Evolutionary conservation across 2,329 filamentous ascomycete genomes (phyloP).

Genomic region (Colletotrichum plurivorum): DNA sequence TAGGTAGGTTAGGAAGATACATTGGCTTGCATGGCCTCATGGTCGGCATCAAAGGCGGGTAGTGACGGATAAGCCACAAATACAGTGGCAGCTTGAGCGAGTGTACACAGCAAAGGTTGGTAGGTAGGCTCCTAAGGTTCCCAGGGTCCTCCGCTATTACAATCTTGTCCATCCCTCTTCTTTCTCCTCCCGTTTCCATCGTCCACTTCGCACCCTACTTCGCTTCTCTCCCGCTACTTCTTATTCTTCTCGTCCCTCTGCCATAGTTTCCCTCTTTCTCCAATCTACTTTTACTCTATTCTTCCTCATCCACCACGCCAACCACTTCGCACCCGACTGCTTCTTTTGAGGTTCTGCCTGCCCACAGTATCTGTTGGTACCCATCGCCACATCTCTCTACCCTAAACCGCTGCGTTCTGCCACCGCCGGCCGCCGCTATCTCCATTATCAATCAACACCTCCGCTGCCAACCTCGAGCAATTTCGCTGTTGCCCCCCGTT

Average conservation of each 20-base stretch:
- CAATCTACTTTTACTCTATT: slow-evolving; percentile 1
- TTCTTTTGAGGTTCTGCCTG: too few relatives aligned
- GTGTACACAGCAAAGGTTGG: too few relatives aligned
- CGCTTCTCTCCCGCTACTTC: slow-evolving; percentile 25
- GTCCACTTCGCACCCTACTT: slow-evolving; percentile 39
- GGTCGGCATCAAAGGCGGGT: too few relatives aligned
- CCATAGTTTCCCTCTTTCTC: background rate
- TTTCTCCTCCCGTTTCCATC: slow-evolving; percentile 27
- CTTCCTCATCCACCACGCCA: slow-evolving; percentile 10
- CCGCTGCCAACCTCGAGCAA: too few relatives aligned
- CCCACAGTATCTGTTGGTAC: too few relatives aligned
- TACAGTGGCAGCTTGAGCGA: too few relatives aligned
- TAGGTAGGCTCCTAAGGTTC: background rate
- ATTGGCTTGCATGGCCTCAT: too few relatives aligned
- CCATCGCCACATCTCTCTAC: too few relatives aligned
- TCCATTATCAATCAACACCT: background rate
- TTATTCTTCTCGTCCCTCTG: slow-evolving; percentile 24
- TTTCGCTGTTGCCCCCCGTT: slow-evolving; percentile 9
- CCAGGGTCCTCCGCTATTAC: background rate
- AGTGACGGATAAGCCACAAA: too few relatives aligned
- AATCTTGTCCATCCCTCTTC: slow-evolving; percentile 19
- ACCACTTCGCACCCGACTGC: background rate
- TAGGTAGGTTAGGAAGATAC: too few relatives aligned
- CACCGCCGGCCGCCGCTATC: background rate
- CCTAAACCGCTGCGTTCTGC: too few relatives aligned